These are phyloP conservation scores for Colletotrichum sp. DNA, from an alignment of 2,329 filamentous ascomycete genomes.

Conservation along the genomic window DNA sequence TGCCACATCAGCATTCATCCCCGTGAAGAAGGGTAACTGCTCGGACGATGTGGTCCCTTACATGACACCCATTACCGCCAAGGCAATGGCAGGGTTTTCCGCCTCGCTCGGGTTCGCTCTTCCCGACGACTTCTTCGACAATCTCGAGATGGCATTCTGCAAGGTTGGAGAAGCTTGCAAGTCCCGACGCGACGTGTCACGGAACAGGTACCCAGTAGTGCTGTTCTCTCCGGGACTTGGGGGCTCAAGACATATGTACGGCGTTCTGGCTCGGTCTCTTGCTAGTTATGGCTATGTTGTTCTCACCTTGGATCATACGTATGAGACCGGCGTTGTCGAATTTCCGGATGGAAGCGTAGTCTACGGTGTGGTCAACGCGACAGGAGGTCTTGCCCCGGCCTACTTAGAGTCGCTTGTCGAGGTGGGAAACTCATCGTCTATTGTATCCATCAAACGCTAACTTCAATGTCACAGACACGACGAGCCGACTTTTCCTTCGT, in stretches of 20 bases:
- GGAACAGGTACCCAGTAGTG: slow-evolving; percentile 27
- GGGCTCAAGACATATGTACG: slow-evolving; percentile 46
- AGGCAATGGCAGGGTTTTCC: background rate
- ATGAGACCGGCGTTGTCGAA: slow-evolving; percentile 49
- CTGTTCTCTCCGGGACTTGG: slow-evolving; percentile 51
- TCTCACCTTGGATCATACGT: slow-evolving; percentile 52
- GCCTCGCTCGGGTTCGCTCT: slow-evolving; percentile 1
- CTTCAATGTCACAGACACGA: slow-evolving; percentile 32
- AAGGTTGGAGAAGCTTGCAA: background rate
- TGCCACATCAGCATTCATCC: slow-evolving; percentile 17
- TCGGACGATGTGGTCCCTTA: slow-evolving; percentile 9
- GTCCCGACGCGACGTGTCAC: background rate
- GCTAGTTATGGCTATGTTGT: slow-evolving; percentile 52
- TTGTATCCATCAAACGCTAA: background rate
- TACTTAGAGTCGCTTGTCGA: background rate
- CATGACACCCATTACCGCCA: slow-evolving; percentile 19
- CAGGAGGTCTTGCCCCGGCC: background rate
- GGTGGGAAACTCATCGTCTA: background rate
- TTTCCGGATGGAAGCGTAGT: slow-evolving; percentile 46
- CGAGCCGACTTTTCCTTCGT: slow-evolving; percentile 41
- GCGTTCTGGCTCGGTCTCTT: slow-evolving; percentile 45
- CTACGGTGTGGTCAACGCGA: slow-evolving; percentile 18
- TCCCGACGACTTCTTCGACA: slow-evolving; percentile 7
- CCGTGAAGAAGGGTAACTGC: slow-evolving; percentile 2
- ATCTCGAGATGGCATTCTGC: slow-evolving; percentile 23